phyloP scores from a whole-genome alignment of 2,329 filamentous ascomycete species.

The Pezicula radicicola region DNA sequence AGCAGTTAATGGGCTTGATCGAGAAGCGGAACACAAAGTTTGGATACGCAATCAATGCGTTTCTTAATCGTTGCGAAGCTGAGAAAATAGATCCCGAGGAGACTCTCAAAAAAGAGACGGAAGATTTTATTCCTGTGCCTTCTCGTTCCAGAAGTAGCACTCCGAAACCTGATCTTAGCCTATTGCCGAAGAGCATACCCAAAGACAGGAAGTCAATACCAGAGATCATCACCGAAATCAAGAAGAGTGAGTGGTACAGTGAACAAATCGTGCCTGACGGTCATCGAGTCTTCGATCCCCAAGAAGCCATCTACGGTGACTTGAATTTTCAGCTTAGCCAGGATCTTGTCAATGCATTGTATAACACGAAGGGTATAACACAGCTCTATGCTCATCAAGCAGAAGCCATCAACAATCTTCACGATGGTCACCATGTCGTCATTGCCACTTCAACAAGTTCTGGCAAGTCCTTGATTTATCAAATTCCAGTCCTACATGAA shows the following conservation, averaged over 20 bases:
- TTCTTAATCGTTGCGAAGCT: slow-evolving; percentile 70
- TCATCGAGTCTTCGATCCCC: slow-evolving; percentile 85
- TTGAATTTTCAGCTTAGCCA: slow-evolving; percentile 86
- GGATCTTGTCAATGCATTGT: slow-evolving; percentile 89
- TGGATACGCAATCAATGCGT: slow-evolving; percentile 69
- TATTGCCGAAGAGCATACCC: slow-evolving; percentile 70
- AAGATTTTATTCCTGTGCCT: slow-evolving; percentile 60
- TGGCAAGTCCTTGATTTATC: slow-evolving; percentile 97
- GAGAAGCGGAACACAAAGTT: slow-evolving; percentile 89
- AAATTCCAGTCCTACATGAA: slow-evolving; percentile 85
- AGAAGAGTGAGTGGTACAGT: slow-evolving; percentile 80
- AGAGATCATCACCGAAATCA: slow-evolving; percentile 83
- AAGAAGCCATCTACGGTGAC: slow-evolving; percentile 77
- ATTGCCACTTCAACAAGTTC: slow-evolving; percentile 94
- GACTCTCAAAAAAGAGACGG: slow-evolving; percentile 55
- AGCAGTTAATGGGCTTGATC: slow-evolving; percentile 85
- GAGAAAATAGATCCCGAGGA: slow-evolving; percentile 65
- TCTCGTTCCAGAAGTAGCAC: slow-evolving; percentile 38
- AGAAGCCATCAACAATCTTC: slow-evolving; percentile 85
- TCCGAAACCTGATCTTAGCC: slow-evolving; percentile 33
- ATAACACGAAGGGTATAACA: slow-evolving; percentile 85
- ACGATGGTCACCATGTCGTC: slow-evolving; percentile 82
- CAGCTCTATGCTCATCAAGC: slow-evolving; percentile 89
- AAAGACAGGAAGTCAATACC: slow-evolving; percentile 75
- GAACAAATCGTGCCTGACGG: slow-evolving; percentile 92